A percentile compares a stretch with the other conserved stretches of the same genome.
Evolutionary conservation across 345 rosid species (phyloP).

Genomic region (Acer saccharum): DNA sequence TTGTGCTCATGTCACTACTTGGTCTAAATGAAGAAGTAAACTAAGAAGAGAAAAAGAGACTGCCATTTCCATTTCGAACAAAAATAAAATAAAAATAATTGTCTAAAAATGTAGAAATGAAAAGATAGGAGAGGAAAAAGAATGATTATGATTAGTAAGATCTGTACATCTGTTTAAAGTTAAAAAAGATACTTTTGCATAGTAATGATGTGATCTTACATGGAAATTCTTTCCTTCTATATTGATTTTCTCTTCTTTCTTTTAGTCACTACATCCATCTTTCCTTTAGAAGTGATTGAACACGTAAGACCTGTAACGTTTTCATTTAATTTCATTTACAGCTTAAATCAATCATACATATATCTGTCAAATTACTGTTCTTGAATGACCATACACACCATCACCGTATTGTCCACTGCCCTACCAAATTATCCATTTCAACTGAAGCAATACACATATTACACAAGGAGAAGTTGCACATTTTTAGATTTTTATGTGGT

Average conservation of each 20-base stretch:
- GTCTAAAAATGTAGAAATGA: background rate
- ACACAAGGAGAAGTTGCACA: background rate
- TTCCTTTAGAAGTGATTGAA: conserved; percentile 23
- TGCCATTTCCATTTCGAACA: conserved; percentile 4
- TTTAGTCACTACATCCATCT: conserved; percentile 1
- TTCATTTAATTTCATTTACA: too few relatives aligned
- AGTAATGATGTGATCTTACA: conserved; percentile 29
- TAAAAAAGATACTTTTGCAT: background rate
- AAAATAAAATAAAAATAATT: background rate
- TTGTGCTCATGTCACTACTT: background rate
- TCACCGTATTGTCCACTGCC: background rate
- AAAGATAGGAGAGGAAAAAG: conserved; percentile 8
- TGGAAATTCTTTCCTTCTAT: background rate
- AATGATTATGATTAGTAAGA: background rate
- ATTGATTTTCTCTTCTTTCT: background rate
- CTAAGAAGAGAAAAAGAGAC: background rate
- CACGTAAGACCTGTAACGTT: background rate
- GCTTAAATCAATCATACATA: conserved; percentile 27
- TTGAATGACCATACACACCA: conserved; percentile 18
- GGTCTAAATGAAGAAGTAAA: background rate
- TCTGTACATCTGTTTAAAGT: background rate
- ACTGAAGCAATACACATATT: background rate
- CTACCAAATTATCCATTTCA: background rate
- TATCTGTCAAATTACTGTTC: background rate
- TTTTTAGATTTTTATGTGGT: too few relatives aligned